Evolutionary conservation across 2,329 filamentous ascomycete genomes (phyloP), one percentile per base, ranked within the genome.

Genomic region (Plectosphaerella plurivora): DNA sequence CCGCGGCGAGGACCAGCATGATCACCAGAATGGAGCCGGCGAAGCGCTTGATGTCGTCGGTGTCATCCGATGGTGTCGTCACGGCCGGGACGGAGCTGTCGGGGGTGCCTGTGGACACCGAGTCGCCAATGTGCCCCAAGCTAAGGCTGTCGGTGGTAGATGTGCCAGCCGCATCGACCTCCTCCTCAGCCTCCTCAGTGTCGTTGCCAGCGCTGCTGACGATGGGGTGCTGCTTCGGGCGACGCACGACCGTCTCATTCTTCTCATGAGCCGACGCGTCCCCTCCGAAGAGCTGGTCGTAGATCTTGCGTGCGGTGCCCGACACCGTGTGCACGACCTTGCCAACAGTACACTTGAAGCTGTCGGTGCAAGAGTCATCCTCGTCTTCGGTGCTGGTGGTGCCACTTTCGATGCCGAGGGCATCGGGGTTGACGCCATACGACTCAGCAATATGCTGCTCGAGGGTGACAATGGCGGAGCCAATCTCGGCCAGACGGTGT

Each of bases 1-100:
- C 12, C 33, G 51, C 22, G 46, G 51, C 24, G 44, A 51, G 14
- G 51, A 48, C 16, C 62, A 56, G n/a, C 65, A 67, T 36, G 68
- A 39, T 39, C 41, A 44, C 18, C 4, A 20, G n/a, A 12, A 20
- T 18, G n/a, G 41, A n/a, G n/a, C n/a, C n/a, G 22, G 25, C 11
- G 25, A 28, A 46, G 44, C 11, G 20, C 15, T 15, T 8, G 15
- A 41, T n/a, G 15, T 41, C 18, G 18, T 41, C 37, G 14, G 15
- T 9, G 37, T 41, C 37, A 20, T 41, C 37, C 9, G 15, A 41
- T 41, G 37, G 7, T 20, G 18, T n/a, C 5, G 18, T 8, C 37
- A 41, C 15, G 10, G 15, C 15, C 7, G 37, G 37, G 37, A 41
- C 10, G 37, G 18, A 41, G 18, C 37, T 41, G 11, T n/a, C 37